phyloP scores from a whole-genome alignment of 805 yeast species.

The Pichia californica region DNA sequence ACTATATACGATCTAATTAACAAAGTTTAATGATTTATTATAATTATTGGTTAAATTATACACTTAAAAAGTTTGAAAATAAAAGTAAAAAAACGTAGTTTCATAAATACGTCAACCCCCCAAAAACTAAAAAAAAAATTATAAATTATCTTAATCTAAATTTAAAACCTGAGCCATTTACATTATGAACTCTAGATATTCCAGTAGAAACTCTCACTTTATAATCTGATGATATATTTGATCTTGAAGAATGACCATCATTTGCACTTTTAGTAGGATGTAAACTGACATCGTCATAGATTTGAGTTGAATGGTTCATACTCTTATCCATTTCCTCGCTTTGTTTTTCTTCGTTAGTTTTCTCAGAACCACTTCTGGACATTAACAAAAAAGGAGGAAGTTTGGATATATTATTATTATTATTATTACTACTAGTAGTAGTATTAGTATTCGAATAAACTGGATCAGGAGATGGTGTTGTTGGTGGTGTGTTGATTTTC shows the following conservation, averaged over 20 bases:
- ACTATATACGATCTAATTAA: too few relatives aligned
- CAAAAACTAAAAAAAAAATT: too few relatives aligned
- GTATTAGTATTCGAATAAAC: too few relatives aligned
- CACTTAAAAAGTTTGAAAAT: too few relatives aligned
- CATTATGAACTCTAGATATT: conserved; percentile 34
- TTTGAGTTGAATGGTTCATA: not conserved
- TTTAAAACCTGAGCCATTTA: conserved; percentile 26
- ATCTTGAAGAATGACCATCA: conserved; percentile 4
- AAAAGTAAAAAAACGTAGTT: too few relatives aligned
- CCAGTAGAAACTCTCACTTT: conserved; percentile 40
- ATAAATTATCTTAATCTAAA: not conserved
- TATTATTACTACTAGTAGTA: too few relatives aligned
- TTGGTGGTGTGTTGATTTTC: not conserved
- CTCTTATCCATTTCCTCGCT: not conserved
- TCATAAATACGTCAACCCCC: too few relatives aligned
- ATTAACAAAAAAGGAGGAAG: not conserved
- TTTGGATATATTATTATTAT: not conserved
- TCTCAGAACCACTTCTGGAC: conserved; percentile 3
- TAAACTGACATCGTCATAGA: conserved; percentile 1
- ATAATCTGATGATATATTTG: not conserved
- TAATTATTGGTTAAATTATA: too few relatives aligned
- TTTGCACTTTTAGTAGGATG: conserved; percentile 2
- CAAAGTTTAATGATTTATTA: not conserved
- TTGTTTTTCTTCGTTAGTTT: not conserved
- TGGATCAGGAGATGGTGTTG: not conserved